Evolutionary conservation across 2,329 filamentous ascomycete species (phyloP).

Genomic region (Sporothrix mexicana): DNA sequence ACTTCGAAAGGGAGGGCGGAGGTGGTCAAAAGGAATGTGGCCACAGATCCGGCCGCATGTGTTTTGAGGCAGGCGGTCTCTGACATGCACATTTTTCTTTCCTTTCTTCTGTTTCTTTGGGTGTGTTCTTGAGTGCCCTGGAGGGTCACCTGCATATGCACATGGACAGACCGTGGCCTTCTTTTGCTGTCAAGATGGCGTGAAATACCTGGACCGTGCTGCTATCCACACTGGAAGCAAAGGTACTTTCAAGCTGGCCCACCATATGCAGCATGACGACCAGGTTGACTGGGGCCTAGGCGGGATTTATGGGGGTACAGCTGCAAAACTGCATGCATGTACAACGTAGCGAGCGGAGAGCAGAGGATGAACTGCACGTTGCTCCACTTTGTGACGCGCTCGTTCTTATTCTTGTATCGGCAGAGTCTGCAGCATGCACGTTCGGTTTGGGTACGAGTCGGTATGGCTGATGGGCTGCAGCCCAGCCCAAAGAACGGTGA

Average conservation of each 20-base stretch:
- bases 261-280: slow-evolving; percentile 32
- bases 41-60: slow-evolving; percentile 37
- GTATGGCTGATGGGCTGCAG: slow-evolving; percentile 28
- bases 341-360: slow-evolving; percentile 21
- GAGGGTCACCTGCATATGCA: slow-evolving; percentile 27
- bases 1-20: neutral
- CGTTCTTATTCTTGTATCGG: neutral
- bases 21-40: slow-evolving; percentile 29
- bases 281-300: slow-evolving; percentile 18
- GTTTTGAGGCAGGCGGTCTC: slow-evolving; percentile 31
- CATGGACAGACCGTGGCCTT: neutral
- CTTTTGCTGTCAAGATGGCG: slow-evolving; percentile 10
- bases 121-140: neutral
- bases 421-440: slow-evolving; percentile 23
- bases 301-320: slow-evolving; percentile 27
- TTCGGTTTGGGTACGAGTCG: slow-evolving; percentile 21
- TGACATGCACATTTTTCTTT: neutral
- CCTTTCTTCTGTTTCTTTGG: neutral
- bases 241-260: neutral
- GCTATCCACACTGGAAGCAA: neutral
- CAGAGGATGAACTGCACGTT: slow-evolving; percentile 13
- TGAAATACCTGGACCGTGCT: slow-evolving; percentile 10
- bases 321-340: slow-evolving; percentile 24
- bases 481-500: slow-evolving; percentile 35
- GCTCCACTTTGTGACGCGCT: slow-evolving; percentile 12